Percentiles rank a stretch among this genome's conserved stretches.
Conservation (phyloP, 208 protist species). For the Crithidia acanthocephali region DNA sequence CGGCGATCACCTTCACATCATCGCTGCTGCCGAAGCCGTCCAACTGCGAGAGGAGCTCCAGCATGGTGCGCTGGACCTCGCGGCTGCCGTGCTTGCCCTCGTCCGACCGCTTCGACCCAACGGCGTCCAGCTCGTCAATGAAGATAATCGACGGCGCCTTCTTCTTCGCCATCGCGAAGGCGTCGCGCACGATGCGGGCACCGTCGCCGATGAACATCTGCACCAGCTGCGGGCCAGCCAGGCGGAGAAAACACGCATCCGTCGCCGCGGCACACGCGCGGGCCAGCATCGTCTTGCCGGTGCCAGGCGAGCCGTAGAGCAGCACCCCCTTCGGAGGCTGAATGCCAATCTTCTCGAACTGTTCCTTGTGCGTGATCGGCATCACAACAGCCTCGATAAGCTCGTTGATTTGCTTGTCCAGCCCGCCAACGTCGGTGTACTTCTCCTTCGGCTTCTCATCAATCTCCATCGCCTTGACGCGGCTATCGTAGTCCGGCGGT, state of each 20-base stretch:
- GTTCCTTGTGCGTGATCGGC: constrained; percentile 99
- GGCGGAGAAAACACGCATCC: constrained; percentile 99
- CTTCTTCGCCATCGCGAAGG: constrained; percentile 99
- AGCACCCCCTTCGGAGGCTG: constrained; percentile 99
- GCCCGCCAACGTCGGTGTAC: constrained; percentile 99
- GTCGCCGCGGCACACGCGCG: constrained; percentile 99
- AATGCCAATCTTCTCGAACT: constrained; percentile 99
- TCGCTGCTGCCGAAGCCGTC: constrained; percentile 99
- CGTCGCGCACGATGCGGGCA: constrained; percentile 99
- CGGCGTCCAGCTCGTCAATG: constrained; percentile 99
- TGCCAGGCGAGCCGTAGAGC: constrained; percentile 98
- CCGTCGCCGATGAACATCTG: constrained; percentile 99
- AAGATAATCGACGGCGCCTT: constrained; percentile 99
- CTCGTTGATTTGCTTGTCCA: constrained; percentile 99
- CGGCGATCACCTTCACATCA: constrained; percentile 99
- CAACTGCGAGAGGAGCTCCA: constrained; percentile 99
- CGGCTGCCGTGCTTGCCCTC: constrained; percentile 98
- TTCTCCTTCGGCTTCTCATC: constrained; percentile 99
- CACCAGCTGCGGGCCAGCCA: constrained; percentile 99
- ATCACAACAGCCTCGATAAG: constrained; percentile 99
- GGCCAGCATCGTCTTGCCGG: constrained; percentile 98
- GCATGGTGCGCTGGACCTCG: constrained; percentile 99
- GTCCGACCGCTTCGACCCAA: constrained; percentile 99
- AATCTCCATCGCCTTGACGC: constrained; percentile 99
- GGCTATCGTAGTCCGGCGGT: constrained; percentile 99